Base-by-base conservation (phyloP, 352 stramenopile species). In the Phytophthora pinifolia region DNA sequence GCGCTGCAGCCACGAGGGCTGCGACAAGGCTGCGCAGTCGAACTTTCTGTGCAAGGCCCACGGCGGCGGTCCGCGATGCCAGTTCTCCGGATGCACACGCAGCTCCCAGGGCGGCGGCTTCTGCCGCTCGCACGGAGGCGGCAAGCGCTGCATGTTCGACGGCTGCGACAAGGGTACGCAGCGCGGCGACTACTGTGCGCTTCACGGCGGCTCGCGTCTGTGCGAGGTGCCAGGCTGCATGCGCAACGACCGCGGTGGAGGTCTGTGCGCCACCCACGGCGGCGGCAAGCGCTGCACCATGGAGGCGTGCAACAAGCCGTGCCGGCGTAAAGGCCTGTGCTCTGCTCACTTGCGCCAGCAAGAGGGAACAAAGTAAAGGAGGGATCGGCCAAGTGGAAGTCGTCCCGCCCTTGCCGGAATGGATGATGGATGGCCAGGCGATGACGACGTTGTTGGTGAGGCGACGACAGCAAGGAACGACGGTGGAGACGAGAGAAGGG, bases 1-100 rank as follows among this genome's bases (percentile, higher is more conserved):
- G 63, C 81, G 79, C 43, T 96, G 86, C 70, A 81, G 75, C 48
- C 64, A 82, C 53, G 65, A 87, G 20, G 82, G 82, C 7, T 96
- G 86, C 43, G 67, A 85, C 65, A 92, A 92, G 65, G 82, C 80
- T 4, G 80, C 82, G 2, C 84, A 94, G 68, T 89, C 82, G 27
- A 92, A 90, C 68, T 86, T 85, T 31, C 60, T 93, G 52, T 96
- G 86, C 82, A 92, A 91, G 60, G 72, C 77, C n/a, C 86, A 96
- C 59, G 86, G 86, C 31, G 86, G 86, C 46, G 87, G 83, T 32
- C 83, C 76, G 27, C 87, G 87, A 29, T 96, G 86, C 72, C 71
- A 89, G 51, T 67, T 84, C 22, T 51, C 60, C 10, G 71, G 70
- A 32, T 96, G 86, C 69, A 70, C 67, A 48, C 74, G 76, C 53